A percentile compares a stretch with the other conserved stretches of the same genome.
These are phyloP conservation scores for Solanum megistacrolobum DNA, from an alignment of 257 asterid genomes.

Conservation along the genomic window DNA sequence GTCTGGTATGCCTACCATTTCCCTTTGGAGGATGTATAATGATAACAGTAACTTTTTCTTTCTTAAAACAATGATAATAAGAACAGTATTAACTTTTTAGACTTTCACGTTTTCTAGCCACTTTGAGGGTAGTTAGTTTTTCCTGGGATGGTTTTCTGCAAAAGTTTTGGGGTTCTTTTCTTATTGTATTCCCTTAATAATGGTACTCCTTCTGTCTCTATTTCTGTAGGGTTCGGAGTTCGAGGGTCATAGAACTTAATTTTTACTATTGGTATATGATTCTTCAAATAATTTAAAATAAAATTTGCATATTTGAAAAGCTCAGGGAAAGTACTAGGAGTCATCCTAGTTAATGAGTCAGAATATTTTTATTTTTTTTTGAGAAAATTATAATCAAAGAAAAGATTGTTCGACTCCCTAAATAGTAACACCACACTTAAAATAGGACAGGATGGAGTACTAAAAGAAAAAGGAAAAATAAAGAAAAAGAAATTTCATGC, in stretches of 20 bases:
- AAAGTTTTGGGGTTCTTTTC: not conserved
- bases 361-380: not conserved
- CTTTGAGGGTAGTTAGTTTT: not conserved
- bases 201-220: not conserved
- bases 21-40: not conserved
- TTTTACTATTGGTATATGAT: not conserved
- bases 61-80: not conserved
- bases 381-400: not conserved
- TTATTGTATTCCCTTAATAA: not conserved
- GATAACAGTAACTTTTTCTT: not conserved
- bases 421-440: not conserved
- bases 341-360: not conserved
- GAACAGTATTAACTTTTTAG: not conserved
- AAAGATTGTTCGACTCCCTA: not conserved
- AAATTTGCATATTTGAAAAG: not conserved
- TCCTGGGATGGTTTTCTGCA: not conserved
- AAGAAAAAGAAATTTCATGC: not conserved
- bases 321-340: not conserved
- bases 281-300: not conserved
- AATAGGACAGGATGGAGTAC: not conserved
- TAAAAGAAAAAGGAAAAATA: not conserved
- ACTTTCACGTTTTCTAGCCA: not conserved
- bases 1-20: constrained; percentile 46
- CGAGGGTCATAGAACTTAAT: not conserved
- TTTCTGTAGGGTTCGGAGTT: not conserved